Evolutionary conservation across 176 grass and related monocot species (phyloP).

Genomic region (Oryza coarctata): DNA sequence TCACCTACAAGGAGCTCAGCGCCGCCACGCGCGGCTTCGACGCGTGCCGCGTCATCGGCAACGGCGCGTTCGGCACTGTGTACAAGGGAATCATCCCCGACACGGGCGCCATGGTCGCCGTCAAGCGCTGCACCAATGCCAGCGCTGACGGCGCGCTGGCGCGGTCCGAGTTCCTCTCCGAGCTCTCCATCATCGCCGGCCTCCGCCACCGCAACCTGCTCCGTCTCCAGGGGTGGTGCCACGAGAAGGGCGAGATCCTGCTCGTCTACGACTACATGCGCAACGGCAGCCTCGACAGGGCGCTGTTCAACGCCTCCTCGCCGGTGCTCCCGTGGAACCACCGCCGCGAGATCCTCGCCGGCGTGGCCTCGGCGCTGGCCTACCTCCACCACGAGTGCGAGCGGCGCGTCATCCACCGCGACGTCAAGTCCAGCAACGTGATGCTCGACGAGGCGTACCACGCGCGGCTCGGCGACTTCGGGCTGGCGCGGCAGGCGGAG

Average conservation of each 20-base stretch:
- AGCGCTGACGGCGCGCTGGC: conserved; percentile 42
- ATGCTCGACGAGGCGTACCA: conserved; percentile 89
- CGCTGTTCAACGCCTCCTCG: conserved; percentile 54
- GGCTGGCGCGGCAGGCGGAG: conserved; percentile 75
- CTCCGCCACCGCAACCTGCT: conserved; percentile 96
- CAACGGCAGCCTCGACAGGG: conserved; percentile 89
- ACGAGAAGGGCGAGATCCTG: conserved; percentile 90
- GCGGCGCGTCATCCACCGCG: conserved; percentile 89
- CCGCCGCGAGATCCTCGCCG: conserved; percentile 68
- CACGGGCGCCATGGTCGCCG: conserved; percentile 93
- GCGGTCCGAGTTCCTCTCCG: conserved; percentile 78
- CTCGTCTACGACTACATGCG: conserved; percentile 99
- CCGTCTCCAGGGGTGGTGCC: conserved; percentile 85
- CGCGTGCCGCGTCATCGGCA: conserved; percentile 78
- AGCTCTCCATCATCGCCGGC: conserved; percentile 94
- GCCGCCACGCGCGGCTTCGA: conserved; percentile 63
- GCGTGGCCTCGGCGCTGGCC: conserved; percentile 82
- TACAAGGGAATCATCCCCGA: conserved; percentile 93
- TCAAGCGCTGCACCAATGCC: conserved; percentile 72
- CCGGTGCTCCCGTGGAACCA: conserved; percentile 59
- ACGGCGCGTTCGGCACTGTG: conserved; percentile 89
- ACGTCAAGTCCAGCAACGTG: conserved; percentile 98
- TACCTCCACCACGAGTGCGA: conserved; percentile 97
- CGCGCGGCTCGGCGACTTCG: conserved; percentile 87
- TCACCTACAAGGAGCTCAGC: conserved; percentile 84